Evolutionary conservation across 2,329 filamentous ascomycete species (phyloP), one percentile per base, ranked within the genome.

Genomic region (Tolypocladium nubicola): DNA sequence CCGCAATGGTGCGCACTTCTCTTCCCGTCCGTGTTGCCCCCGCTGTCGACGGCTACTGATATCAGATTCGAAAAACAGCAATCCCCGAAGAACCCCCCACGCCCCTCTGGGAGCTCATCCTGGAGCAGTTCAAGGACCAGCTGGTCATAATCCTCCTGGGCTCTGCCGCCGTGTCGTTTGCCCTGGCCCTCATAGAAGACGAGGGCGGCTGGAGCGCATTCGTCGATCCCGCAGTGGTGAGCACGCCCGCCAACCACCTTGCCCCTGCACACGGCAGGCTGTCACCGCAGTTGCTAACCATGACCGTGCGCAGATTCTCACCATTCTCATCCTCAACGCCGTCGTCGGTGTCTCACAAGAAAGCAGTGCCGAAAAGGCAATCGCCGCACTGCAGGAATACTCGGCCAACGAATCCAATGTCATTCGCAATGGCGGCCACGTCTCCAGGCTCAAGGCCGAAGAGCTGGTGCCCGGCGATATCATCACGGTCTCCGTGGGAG

Each of bases 51-150:
- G 52, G 54, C 54, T 57, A 45, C 61, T 67, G 53, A 62, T 55
- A 54, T 21, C 26, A 55, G 19, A 13, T 19, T 38, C 19, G 19
- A 23, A 43, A 19, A 35, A 49, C 62, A 84, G 81, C 80, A 53
- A 85, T 85, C 61, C 75, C 81, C 52, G 94, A 99, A 76, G 94
- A 99, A 63, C 94, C 94, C 56, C 91, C 94, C 3, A 99, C 94
- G 38, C 94, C 94, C 43, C 72, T 99, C 53, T 99, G 93, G 94
- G 84, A 97, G 75, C 86, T 99, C 61, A 90, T 99, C 57, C 82
- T 99, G 59, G 94, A 99, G 76, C 94, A 99, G 73, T 99, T 99
- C 82, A 97, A 99, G 75, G 94, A 99, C 71, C 94, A 99, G 74
- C 84, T 99, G 53, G 94, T 99, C 64, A 83, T 99, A 56, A 99